phyloP scores from a whole-genome alignment of 2,329 filamentous ascomycete species.

The Colletotrichum paranaense region DNA sequence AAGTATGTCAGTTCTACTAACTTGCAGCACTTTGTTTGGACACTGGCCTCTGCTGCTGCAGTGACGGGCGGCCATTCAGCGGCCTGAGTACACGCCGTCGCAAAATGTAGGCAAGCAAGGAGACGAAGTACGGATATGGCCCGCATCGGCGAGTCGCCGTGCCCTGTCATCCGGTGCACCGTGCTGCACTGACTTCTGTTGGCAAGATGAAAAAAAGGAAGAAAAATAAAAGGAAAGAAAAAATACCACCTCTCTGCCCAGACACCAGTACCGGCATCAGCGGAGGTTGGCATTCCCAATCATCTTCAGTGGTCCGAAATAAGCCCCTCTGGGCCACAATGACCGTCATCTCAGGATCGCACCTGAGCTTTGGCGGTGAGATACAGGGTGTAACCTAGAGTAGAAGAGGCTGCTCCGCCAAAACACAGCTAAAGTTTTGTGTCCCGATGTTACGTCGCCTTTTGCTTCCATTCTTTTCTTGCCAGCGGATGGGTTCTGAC shows the following conservation, averaged over 20 bases:
- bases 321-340: neutral
- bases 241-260: neutral
- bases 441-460: neutral
- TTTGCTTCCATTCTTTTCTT: neutral
- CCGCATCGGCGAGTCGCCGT: neutral
- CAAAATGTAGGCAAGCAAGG: neutral
- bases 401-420: neutral
- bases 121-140: neutral
- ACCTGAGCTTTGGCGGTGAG: neutral
- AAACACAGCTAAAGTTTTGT: neutral
- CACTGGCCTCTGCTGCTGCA: neutral
- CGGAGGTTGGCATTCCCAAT: neutral
- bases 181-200: neutral
- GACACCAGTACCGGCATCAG: neutral
- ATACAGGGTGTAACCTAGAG: neutral
- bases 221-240: no score
- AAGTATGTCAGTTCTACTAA: neutral
- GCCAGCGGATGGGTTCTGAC: no score
- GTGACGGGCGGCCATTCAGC: neutral
- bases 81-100: neutral
- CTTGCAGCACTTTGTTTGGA: neutral
- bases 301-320: neutral
- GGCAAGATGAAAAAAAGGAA: neutral
- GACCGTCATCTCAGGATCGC: neutral
- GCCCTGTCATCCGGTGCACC: neutral